Percentiles rank a stretch among this genome's conserved stretches.
These are phyloP conservation scores for Ramularia collo-cygni DNA, from an alignment of 2,329 filamentous ascomycete genomes.

Conservation along the genomic window DNA sequence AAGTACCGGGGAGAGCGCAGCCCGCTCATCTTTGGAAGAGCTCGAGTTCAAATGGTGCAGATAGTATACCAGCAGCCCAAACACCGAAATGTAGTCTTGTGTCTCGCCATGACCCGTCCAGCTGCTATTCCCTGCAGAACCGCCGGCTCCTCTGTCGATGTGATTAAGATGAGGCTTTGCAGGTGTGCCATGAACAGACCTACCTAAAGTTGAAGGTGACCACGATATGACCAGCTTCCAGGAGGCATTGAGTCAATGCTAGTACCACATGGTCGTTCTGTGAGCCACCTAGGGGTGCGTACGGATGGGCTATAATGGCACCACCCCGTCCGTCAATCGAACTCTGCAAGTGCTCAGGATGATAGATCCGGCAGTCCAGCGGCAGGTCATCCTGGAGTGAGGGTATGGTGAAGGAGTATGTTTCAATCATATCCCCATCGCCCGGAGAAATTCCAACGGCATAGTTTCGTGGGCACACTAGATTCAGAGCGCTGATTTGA, in stretches of 20 bases:
- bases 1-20: constrained; percentile 1
- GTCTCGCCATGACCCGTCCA: constrained; percentile 81
- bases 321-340: constrained; percentile 27
- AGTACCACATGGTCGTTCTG: constrained; percentile 77
- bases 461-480: no score
- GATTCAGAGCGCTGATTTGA: no score
- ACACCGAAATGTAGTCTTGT: constrained; percentile 73
- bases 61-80: constrained; percentile 74
- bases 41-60: constrained; percentile 47
- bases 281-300: constrained; percentile 77
- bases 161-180: constrained; percentile 8
- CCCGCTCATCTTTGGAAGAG: neutral
- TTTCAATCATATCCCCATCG: neutral
- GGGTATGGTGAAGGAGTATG: constrained; percentile 62
- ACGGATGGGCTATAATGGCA: constrained; percentile 79
- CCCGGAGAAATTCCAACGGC: no score
- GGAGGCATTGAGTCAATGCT: constrained; percentile 55
- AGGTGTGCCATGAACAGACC: constrained; percentile 8
- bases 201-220: constrained; percentile 91
- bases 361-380: constrained; percentile 78
- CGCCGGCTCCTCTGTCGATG: constrained; percentile 60
- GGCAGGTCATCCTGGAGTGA: constrained; percentile 71
- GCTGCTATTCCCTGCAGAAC: constrained; percentile 69
- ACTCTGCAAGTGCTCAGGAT: constrained; percentile 34
- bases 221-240: constrained; percentile 67